These are phyloP conservation scores for Castanospermum australe DNA, from an alignment of 306 rosid genomes.

Conservation along the genomic window DNA sequence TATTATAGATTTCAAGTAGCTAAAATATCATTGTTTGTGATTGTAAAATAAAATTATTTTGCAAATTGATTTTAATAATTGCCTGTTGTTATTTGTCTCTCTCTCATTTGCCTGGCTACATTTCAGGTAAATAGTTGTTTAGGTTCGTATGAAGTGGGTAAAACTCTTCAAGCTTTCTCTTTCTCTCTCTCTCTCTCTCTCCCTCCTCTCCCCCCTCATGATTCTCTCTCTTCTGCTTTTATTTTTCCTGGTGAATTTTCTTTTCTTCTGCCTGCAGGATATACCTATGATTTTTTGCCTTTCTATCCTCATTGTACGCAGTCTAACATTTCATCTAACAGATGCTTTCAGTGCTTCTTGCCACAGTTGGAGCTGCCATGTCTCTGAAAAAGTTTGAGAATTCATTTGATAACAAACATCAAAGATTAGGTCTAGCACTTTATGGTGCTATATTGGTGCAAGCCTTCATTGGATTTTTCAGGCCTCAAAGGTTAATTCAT, in stretches of 20 bases:
- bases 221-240: no score
- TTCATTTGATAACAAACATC: conserved; percentile 84
- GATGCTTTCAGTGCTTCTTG: conserved; percentile 66
- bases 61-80: no score
- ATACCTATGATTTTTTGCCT: not conserved
- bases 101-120: no score
- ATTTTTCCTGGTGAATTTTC: not conserved
- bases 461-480: conserved; percentile 53
- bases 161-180: no score
- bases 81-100: no score
- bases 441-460: conserved; percentile 57
- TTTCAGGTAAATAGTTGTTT: no score
- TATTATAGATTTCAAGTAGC: not conserved
- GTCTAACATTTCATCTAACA: conserved; percentile 39
- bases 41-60: no score
- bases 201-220: no score
- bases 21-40: no score
- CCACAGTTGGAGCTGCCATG: conserved; percentile 78
- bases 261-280: not conserved
- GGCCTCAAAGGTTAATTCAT: conserved; percentile 66
- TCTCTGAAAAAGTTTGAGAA: conserved; percentile 85
- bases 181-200: no score
- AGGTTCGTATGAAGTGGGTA: no score
- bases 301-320: not conserved
- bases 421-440: conserved; percentile 73